A percentile compares a stretch with the other conserved stretches of the same genome.
These are phyloP conservation scores for Xylariaceae sp. DNA, from an alignment of 2,329 filamentous ascomycete genomes.

Conservation along the genomic window DNA sequence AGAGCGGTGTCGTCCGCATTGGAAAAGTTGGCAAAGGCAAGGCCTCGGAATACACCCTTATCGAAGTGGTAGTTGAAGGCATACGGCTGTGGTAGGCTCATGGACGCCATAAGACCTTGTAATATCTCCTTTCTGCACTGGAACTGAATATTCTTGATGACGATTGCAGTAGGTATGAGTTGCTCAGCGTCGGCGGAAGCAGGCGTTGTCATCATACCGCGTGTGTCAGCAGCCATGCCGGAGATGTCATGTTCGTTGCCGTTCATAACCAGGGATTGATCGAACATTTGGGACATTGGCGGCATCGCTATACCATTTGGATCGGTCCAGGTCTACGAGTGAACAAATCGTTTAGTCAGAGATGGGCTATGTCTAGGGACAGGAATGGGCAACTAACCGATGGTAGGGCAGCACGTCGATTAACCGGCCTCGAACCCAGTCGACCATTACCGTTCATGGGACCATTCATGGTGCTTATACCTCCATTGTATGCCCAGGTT, in stretches of 20 bases:
- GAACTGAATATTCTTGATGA: conserved; percentile 99
- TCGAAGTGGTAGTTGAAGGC: conserved; percentile 99
- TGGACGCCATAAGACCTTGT: conserved; percentile 86
- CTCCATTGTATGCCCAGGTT: conserved; percentile 70
- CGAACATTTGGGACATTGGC: conserved; percentile 33
- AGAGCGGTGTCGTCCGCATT: conserved; percentile 87
- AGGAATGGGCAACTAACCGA: conserved; percentile 52
- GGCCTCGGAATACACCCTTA: conserved; percentile 89
- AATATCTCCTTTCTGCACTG: conserved; percentile 96
- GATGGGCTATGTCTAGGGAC: conserved; percentile 11
- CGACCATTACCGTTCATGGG: conserved; percentile 60
- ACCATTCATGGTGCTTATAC: conserved; percentile 57
- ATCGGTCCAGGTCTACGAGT: conserved; percentile 46
- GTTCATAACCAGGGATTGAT: conserved; percentile 36
- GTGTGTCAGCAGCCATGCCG: conserved; percentile 33
- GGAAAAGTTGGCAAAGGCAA: conserved; percentile 98
- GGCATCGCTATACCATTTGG: conserved; percentile 41
- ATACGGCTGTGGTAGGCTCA: conserved; percentile 90
- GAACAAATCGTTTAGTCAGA: conserved; percentile 10
- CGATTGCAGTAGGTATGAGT: conserved; percentile 94
- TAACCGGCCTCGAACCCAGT: conserved; percentile 43
- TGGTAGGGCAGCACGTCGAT: conserved; percentile 59
- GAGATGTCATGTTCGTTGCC: conserved; percentile 36
- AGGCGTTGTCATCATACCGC: conserved; percentile 39
- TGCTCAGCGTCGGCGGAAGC: conserved; percentile 64